These are phyloP conservation scores for Linum tenue DNA, from an alignment of 345 rosid species.

Conservation along the genomic window DNA sequence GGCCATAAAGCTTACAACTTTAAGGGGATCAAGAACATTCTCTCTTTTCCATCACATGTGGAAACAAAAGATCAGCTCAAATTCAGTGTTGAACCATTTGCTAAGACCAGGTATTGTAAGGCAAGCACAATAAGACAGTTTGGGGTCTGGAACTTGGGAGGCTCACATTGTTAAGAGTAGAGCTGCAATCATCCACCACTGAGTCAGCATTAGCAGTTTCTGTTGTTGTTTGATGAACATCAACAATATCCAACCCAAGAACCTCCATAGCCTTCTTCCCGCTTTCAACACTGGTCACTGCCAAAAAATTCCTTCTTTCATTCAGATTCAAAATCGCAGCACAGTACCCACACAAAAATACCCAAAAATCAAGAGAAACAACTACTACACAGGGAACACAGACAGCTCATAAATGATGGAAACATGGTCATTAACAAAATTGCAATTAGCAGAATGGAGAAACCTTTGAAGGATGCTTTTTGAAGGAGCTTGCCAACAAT, in stretches of 20 bases:
- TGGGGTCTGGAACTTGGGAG: too few species aligned
- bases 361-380: background rate
- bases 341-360: background rate
- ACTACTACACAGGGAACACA: too few species aligned
- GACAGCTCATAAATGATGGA: too few species aligned
- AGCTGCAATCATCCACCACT: background rate
- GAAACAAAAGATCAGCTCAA: too few species aligned
- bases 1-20: background rate
- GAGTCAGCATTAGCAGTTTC: background rate
- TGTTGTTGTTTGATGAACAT: too few species aligned
- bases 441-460: background rate
- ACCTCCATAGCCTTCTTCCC: constrained; percentile 15
- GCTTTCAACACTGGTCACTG: constrained; percentile 16
- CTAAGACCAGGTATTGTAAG: too few species aligned
- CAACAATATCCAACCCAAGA: constrained; percentile 4
- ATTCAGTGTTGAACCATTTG: too few species aligned
- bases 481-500: constrained; percentile 10
- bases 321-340: background rate
- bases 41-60: background rate
- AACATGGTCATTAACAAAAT: too few species aligned
- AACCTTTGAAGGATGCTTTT: constrained; percentile 12
- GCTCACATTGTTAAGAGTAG: background rate
- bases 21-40: background rate
- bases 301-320: background rate
- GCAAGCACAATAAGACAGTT: too few species aligned